Conservation (phyloP, 495 filamentous ascomycete genomes). For the Hyaloscypha variabilis region DNA sequence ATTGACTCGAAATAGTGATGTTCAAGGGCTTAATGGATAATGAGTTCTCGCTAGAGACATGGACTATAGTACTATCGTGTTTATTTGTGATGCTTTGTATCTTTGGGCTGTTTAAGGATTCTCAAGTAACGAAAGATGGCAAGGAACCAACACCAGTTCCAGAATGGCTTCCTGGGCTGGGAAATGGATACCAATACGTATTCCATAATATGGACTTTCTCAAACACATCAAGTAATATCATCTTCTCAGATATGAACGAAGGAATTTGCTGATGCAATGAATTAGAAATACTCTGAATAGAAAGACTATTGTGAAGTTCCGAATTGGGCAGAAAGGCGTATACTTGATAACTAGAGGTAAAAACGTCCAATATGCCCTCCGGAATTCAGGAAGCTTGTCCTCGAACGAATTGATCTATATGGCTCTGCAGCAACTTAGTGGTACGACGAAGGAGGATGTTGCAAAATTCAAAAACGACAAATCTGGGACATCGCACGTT, state of each 20-base stretch:
- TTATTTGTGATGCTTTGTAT: no score
- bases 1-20: no score
- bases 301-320: conserved; percentile 29
- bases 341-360: conserved; percentile 32
- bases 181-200: conserved; percentile 29
- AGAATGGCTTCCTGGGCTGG: conserved; percentile 26
- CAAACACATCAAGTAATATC: conserved; percentile 19
- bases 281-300: no score
- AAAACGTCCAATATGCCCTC: conserved; percentile 31
- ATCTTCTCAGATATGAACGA: no score
- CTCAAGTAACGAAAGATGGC: no score
- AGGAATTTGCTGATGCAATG: no score
- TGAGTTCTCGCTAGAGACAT: no score
- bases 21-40: no score
- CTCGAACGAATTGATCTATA: conserved; percentile 30
- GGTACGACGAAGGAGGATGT: not conserved
- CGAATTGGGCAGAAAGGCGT: conserved; percentile 30
- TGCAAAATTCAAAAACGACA: conserved; percentile 3
- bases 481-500: not conserved
- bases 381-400: conserved; percentile 21
- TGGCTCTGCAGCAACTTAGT: conserved; percentile 19
- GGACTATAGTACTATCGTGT: no score
- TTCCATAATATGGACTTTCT: conserved; percentile 28
- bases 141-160: conserved; percentile 17
- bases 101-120: no score